These are phyloP conservation scores for Pulveroboletus sp. DNA, from an alignment of 768 basidiomycete genomes.

Conservation along the genomic window DNA sequence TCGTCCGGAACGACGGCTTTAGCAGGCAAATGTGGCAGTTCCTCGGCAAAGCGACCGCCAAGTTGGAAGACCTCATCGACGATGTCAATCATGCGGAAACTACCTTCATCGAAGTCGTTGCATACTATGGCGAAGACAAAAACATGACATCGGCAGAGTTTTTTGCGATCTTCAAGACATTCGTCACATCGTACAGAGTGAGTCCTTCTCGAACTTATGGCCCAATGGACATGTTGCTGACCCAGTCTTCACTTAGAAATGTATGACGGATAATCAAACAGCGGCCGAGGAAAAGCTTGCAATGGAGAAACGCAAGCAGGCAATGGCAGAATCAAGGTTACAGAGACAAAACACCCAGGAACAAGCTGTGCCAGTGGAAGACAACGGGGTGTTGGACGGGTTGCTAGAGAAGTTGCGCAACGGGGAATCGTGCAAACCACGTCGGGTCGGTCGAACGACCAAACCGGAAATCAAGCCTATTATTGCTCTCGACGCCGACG, in stretches of 20 bases:
- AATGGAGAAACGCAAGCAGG: constrained; percentile 63
- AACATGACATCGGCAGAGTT: constrained; percentile 86
- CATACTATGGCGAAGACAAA: constrained; percentile 91
- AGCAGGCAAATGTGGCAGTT: constrained; percentile 93
- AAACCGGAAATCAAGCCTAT: constrained; percentile 34
- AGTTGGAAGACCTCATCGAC: constrained; percentile 81
- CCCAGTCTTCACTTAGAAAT: constrained; percentile 62
- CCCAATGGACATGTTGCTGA: constrained; percentile 2
- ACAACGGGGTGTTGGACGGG: constrained; percentile 58
- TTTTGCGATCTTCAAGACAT: constrained; percentile 96
- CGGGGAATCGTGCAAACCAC: constrained; percentile 62
- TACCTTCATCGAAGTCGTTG: constrained; percentile 79
- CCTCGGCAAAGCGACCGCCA: constrained; percentile 65
- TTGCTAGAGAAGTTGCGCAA: constrained; percentile 68
- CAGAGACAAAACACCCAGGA: constrained; percentile 49
- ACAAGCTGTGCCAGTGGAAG: constrained; percentile 45
- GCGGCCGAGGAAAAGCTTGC: constrained; percentile 67
- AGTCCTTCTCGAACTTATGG: constrained; percentile 9
- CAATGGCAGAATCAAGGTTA: constrained; percentile 58
- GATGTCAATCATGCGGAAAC: constrained; percentile 83
- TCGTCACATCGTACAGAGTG: constrained; percentile 89
- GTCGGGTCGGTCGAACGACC: constrained; percentile 39
- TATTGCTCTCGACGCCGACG: constrained; percentile 16
- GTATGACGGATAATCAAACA: constrained; percentile 73
- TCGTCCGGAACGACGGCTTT: constrained; percentile 70